Evolutionary conservation across 2,329 filamentous ascomycete species (phyloP).

Genomic region (Chaetomium sp.): DNA sequence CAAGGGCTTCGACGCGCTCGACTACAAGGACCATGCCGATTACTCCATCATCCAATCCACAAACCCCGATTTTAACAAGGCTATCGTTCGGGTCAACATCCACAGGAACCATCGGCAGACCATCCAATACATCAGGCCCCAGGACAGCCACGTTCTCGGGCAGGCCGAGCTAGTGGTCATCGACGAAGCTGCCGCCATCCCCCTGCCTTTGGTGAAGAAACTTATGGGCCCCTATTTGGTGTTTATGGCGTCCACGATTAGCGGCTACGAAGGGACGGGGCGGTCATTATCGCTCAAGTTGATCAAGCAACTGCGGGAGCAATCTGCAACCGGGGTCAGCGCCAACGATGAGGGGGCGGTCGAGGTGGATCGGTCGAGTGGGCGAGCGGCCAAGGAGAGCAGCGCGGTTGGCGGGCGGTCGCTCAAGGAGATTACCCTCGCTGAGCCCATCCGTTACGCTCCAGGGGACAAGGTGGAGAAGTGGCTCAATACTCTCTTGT

Average conservation of each 20-base stretch:
- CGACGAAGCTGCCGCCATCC: constrained; percentile 95
- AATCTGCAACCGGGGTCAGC: constrained; percentile 63
- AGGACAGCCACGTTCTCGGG: constrained; percentile 89
- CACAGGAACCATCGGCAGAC: constrained; percentile 93
- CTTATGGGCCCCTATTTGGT: constrained; percentile 95
- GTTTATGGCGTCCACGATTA: constrained; percentile 99
- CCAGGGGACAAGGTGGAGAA: constrained; percentile 87
- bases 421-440: constrained; percentile 83
- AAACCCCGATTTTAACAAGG: constrained; percentile 98
- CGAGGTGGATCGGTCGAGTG: constrained; percentile 73
- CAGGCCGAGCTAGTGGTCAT: constrained; percentile 95
- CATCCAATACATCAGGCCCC: constrained; percentile 95
- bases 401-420: constrained; percentile 64
- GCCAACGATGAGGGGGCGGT: constrained; percentile 48
- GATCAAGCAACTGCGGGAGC: constrained; percentile 92
- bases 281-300: constrained; percentile 91
- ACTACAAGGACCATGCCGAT: constrained; percentile 90
- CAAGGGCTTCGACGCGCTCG: constrained; percentile 92
- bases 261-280: constrained; percentile 96
- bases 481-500: constrained; percentile 92
- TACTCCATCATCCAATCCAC: constrained; percentile 98
- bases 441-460: constrained; percentile 91
- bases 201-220: constrained; percentile 83
- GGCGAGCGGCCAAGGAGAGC: constrained; percentile 59
- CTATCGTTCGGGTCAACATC: constrained; percentile 93